Evolutionary conservation across 2,329 filamentous ascomycete genomes (phyloP).

Genomic region (Phaeosphaeria sp.): DNA sequence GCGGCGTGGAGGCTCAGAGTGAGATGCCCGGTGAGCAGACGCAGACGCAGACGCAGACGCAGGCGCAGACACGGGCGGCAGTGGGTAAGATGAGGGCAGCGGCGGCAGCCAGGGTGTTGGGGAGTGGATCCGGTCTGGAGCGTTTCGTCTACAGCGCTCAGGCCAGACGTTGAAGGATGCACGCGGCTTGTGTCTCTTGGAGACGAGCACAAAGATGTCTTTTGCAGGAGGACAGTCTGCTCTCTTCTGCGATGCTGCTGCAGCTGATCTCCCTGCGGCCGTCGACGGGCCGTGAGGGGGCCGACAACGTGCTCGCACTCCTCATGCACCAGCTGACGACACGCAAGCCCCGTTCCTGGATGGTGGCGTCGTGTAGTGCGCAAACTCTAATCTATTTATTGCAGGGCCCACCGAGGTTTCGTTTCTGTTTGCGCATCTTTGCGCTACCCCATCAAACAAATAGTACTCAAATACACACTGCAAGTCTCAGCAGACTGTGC

Average conservation of each 20-base stretch:
- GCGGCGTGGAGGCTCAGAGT: conserved; percentile 1
- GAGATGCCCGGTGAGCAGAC: conserved; percentile 7
- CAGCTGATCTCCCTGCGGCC: not conserved
- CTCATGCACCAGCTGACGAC: conserved; percentile 9
- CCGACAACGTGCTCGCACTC: conserved; percentile 1
- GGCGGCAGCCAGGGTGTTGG: conserved; percentile 16
- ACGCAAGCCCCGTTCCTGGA: conserved; percentile 9
- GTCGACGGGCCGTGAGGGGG: conserved; percentile 3
- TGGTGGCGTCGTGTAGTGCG: conserved; percentile 12
- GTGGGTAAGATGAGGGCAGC: conserved; percentile 9
- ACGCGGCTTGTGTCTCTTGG: conserved; percentile 11
- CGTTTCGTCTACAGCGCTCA: conserved; percentile 25
- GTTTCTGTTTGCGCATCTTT: conserved; percentile 7
- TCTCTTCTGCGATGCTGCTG: conserved; percentile 7
- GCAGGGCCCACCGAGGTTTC: conserved; percentile 6
- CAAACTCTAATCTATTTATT: conserved; percentile 28
- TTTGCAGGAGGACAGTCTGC: not conserved
- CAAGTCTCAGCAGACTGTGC: not conserved
- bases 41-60: too few species aligned
- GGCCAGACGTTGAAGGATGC: conserved; percentile 22
- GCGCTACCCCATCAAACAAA: conserved; percentile 4
- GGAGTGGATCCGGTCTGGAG: conserved; percentile 18
- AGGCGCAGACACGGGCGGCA: not conserved
- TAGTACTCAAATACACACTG: not conserved
- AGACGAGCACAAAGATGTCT: conserved; percentile 8